These are phyloP conservation scores for Teratosphaeria gauchensis DNA, from an alignment of 2,329 filamentous ascomycete genomes.

Conservation along the genomic window DNA sequence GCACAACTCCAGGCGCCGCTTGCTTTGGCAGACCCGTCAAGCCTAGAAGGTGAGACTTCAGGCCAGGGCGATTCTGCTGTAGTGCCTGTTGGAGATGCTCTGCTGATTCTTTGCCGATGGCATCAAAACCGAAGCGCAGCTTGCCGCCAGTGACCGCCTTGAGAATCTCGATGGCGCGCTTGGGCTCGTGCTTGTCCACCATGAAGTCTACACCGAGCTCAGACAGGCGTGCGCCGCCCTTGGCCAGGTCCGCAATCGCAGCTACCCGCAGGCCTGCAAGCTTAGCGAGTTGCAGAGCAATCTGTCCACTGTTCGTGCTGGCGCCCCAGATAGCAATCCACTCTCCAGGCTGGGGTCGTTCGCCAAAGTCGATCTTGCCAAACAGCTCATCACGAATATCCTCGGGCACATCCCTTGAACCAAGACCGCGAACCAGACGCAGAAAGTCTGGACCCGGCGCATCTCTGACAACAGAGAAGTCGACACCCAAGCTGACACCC, in stretches of 20 bases:
- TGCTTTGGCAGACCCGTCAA: constrained; percentile 58
- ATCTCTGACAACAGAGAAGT: constrained; percentile 42
- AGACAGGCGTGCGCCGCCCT: constrained; percentile 52
- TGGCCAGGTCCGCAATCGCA: constrained; percentile 55
- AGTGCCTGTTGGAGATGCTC: constrained; percentile 48
- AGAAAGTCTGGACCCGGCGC: constrained; percentile 51
- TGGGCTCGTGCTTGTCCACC: constrained; percentile 57
- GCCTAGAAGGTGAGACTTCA: constrained; percentile 51
- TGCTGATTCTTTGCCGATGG: constrained; percentile 55
- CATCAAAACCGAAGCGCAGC: constrained; percentile 61
- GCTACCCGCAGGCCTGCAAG: constrained; percentile 56
- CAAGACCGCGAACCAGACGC: constrained; percentile 38
- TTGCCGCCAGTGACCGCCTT: constrained; percentile 46
- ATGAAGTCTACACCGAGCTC: constrained; percentile 51
- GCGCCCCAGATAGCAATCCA: constrained; percentile 69
- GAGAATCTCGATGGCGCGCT: constrained; percentile 57
- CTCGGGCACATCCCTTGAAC: constrained; percentile 41
- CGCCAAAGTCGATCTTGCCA: constrained; percentile 40
- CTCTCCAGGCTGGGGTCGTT: constrained; percentile 52
- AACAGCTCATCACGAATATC: constrained; percentile 58
- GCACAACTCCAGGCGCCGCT: constrained; percentile 36
- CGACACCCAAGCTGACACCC: constrained; percentile 59
- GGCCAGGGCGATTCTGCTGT: constrained; percentile 12
- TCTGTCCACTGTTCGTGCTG: constrained; percentile 60
- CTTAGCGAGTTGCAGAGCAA: constrained; percentile 58